Percentiles rank a stretch among this genome's conserved stretches.
Evolutionary conservation across 2,329 filamentous ascomycete genomes (phyloP).

Genomic region (Nemania sp.): DNA sequence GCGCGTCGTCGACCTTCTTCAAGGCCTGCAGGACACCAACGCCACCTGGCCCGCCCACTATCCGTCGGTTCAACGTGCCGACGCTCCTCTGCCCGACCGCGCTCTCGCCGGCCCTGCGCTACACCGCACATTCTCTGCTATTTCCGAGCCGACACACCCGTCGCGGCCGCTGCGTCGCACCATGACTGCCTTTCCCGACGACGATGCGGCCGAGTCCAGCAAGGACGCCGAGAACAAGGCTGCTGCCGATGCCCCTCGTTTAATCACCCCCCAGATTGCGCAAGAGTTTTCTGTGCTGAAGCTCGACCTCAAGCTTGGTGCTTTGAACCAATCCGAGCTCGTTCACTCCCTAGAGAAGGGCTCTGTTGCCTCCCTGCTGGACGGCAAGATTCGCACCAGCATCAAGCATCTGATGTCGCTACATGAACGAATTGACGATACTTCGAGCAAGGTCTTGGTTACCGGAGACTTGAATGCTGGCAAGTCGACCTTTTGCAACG

Average conservation of each 20-base stretch:
- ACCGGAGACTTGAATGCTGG: conserved; percentile 96
- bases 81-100: conserved; percentile 45
- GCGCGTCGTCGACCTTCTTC: conserved; percentile 80
- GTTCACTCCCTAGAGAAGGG: conserved; percentile 93
- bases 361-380: conserved; percentile 85
- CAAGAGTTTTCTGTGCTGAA: conserved; percentile 96
- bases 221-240: conserved; percentile 65
- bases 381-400: conserved; percentile 92
- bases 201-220: conserved; percentile 70
- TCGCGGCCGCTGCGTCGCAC: conserved; percentile 66
- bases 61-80: conserved; percentile 74
- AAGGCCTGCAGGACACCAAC: conserved; percentile 86
- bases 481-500: conserved; percentile 99
- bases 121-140: conserved; percentile 64
- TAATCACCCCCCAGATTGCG: conserved; percentile 89
- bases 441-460: conserved; percentile 92
- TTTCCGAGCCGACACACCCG: conserved; percentile 50
- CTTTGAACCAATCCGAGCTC: conserved; percentile 82
- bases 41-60: conserved; percentile 92
- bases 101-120: conserved; percentile 64
- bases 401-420: conserved; percentile 86
- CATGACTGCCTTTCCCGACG: conserved; percentile 69
- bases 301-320: conserved; percentile 87
- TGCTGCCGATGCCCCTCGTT: conserved; percentile 67
- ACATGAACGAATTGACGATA: conserved; percentile 94